A percentile compares a stretch with the other conserved stretches of the same genome.
Evolutionary conservation across 306 rosid species (phyloP).

Genomic region (Amphicarpaea edgeworthii): DNA sequence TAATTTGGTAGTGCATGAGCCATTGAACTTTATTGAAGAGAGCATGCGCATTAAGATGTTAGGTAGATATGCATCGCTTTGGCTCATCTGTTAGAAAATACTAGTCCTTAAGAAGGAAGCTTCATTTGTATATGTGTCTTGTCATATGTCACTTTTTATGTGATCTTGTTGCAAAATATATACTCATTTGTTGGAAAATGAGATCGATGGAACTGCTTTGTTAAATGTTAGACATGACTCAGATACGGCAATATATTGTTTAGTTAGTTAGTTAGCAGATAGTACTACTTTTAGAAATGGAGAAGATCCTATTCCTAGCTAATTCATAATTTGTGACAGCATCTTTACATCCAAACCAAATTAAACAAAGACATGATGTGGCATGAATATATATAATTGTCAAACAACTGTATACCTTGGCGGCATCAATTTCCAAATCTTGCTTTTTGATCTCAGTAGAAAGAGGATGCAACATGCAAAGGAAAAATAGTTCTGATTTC

Average conservation of each 20-base stretch:
- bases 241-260: too few species aligned
- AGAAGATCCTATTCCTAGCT: neutral
- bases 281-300: neutral
- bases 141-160: neutral
- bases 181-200: neutral
- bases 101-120: neutral
- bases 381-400: neutral
- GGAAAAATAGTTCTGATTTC: neutral
- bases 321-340: neutral
- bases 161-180: neutral
- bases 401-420: neutral
- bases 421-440: slow-evolving; percentile 13
- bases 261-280: too few species aligned
- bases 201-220: neutral
- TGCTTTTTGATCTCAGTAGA: neutral
- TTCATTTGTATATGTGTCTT: neutral
- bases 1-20: neutral
- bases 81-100: neutral
- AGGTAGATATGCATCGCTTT: neutral
- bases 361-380: neutral
- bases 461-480: neutral
- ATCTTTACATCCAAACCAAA: neutral
- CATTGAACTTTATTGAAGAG: neutral
- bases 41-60: neutral
- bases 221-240: neutral